phyloP scores from a whole-genome alignment of 352 stramenopile species.

The Globisporangium camurandrum region DNA sequence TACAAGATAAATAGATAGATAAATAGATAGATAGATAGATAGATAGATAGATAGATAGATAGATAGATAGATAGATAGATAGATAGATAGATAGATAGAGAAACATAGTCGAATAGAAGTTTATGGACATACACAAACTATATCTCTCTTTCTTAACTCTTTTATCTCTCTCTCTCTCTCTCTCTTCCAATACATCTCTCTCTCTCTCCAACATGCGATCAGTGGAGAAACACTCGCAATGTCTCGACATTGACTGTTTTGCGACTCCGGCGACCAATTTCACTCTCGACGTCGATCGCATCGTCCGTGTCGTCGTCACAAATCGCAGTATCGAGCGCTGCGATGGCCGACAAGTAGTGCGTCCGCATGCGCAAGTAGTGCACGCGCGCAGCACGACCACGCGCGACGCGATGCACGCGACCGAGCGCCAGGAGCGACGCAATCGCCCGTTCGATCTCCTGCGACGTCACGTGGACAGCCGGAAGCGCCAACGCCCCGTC shows the following conservation, averaged over 20 bases:
- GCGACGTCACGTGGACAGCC: slow-evolving; percentile 36
- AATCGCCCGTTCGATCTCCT: slow-evolving; percentile 48
- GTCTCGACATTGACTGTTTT: slow-evolving; percentile 50
- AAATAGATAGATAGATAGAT: no score
- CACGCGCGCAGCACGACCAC: slow-evolving; percentile 38
- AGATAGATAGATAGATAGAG: no score
- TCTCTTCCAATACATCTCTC: no score
- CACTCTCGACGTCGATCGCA: slow-evolving; percentile 31
- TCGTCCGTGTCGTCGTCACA: slow-evolving; percentile 53
- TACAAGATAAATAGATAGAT: no score
- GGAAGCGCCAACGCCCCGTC: slow-evolving; percentile 28
- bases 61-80: no score
- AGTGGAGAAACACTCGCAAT: slow-evolving; percentile 59
- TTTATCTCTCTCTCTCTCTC: no score
- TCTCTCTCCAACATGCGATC: no score
- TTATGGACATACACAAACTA: no score
- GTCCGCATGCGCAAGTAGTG: slow-evolving; percentile 59
- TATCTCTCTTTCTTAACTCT: no score
- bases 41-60: no score
- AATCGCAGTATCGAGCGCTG: slow-evolving; percentile 50
- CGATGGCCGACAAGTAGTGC: slow-evolving; percentile 56
- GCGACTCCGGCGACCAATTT: slow-evolving; percentile 49
- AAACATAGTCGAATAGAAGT: no score
- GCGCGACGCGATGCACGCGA: slow-evolving; percentile 43
- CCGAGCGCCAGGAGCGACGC: slow-evolving; percentile 38